These are phyloP conservation scores for Elsinoe arachidis DNA, from an alignment of 2,329 filamentous ascomycete species.

Conservation along the genomic window DNA sequence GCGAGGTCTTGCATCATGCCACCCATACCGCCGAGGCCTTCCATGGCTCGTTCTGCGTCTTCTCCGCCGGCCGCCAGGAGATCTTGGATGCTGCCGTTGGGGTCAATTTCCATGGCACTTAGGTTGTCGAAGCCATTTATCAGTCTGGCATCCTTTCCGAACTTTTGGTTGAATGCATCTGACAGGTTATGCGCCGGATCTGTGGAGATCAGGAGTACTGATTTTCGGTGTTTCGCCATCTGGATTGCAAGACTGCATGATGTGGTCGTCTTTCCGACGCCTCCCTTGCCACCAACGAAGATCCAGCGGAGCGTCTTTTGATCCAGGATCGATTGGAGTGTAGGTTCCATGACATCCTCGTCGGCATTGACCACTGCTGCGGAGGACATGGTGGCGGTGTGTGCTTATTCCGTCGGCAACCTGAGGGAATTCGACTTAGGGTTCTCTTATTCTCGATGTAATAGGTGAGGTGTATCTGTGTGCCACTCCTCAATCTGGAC, in stretches of 20 bases:
- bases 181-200: conserved; percentile 97
- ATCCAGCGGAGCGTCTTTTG: conserved; percentile 96
- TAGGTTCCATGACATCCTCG: conserved; percentile 78
- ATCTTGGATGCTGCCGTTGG: conserved; percentile 95
- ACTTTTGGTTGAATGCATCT: conserved; percentile 97
- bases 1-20: conserved; percentile 98
- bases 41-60: conserved; percentile 59
- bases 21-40: conserved; percentile 61
- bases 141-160: conserved; percentile 93
- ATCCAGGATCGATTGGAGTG: conserved; percentile 87
- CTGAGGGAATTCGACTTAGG: too few relatives aligned
- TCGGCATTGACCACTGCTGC: conserved; percentile 34
- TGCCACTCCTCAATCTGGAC: neutral
- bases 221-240: conserved; percentile 87
- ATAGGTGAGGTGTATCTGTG: neutral
- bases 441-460: too few relatives aligned
- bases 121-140: conserved; percentile 88
- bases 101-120: conserved; percentile 98
- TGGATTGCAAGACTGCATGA: conserved; percentile 98
- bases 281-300: conserved; percentile 96
- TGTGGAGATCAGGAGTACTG: conserved; percentile 93
- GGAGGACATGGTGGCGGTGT: conserved; percentile 12
- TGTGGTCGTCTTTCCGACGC: conserved; percentile 98
- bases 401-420: neutral
- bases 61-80: conserved; percentile 73